Evolutionary conservation across 805 yeast genomes (phyloP).

Genomic region (Yamadazyma laniorum): DNA sequence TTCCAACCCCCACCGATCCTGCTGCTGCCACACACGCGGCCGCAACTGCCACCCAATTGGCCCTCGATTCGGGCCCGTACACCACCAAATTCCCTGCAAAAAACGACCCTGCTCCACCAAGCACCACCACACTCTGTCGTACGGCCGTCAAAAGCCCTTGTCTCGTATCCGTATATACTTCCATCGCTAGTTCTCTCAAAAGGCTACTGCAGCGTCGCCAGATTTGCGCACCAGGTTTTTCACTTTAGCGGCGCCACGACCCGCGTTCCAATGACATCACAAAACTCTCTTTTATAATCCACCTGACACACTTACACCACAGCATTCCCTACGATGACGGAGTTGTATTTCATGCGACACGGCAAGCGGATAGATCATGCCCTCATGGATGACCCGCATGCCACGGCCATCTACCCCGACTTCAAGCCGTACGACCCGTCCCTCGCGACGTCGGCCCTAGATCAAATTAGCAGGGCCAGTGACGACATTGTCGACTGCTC

Average conservation of each 20-base stretch:
- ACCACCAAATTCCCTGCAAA: no score
- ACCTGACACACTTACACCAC: conserved; percentile 2
- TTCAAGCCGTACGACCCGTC: conserved; percentile 39
- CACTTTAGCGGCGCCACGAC: not conserved
- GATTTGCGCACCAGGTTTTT: not conserved
- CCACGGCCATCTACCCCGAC: conserved; percentile 25
- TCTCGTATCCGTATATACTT: no score
- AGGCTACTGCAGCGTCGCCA: no score
- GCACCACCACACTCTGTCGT: no score
- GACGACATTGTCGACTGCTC: conserved; percentile 24
- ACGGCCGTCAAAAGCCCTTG: no score
- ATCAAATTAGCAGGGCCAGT: conserved; percentile 28
- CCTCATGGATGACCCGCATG: conserved; percentile 20
- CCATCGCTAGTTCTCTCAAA: no score
- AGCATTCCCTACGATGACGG: conserved; percentile 26
- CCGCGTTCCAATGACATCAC: conserved; percentile 9
- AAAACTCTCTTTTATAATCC: not conserved
- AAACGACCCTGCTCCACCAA: no score
- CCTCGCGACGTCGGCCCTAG: conserved; percentile 26
- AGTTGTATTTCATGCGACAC: conserved; percentile 44
- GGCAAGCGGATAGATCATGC: conserved; percentile 43
- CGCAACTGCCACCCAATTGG: not conserved
- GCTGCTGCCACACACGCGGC: conserved; percentile 2
- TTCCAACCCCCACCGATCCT: not conserved
- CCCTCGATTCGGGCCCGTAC: no score